Evolutionary conservation across 2,329 filamentous ascomycete genomes (phyloP).

Genomic region (Ceratocystis cubensis): DNA sequence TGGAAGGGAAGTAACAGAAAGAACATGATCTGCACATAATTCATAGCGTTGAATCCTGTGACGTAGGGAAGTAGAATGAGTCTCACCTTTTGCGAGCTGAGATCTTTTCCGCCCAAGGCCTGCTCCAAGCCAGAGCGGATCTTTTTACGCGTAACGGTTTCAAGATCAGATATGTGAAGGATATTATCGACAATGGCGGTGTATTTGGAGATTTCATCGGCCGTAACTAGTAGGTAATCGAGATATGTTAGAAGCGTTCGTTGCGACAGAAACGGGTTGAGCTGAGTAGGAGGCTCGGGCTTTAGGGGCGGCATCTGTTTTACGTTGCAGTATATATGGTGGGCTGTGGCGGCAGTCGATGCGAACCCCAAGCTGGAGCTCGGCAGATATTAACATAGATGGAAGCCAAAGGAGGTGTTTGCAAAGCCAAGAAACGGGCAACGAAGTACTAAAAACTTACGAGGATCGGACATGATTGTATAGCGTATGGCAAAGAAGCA

Average conservation of each 20-base stretch:
- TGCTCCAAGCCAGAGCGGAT: conserved; percentile 45
- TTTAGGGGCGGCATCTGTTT: neutral
- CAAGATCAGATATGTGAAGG: conserved; percentile 44
- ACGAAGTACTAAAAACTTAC: conserved; percentile 12
- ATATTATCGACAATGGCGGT: conserved; percentile 49
- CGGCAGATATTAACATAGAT: neutral
- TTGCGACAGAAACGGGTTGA: neutral
- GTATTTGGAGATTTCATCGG: conserved; percentile 40
- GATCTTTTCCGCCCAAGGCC: conserved; percentile 43
- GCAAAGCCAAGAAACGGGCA: neutral
- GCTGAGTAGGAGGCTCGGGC: neutral
- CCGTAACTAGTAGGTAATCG: conserved; percentile 31
- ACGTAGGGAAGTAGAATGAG: conserved; percentile 7
- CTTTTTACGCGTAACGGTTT: conserved; percentile 52
- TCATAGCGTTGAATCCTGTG: neutral
- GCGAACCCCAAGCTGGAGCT: neutral
- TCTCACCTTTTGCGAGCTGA: conserved; percentile 46
- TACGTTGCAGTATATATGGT: neutral
- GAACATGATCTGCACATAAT: neutral
- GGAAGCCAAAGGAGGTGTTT: neutral
- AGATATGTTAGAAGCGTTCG: neutral
- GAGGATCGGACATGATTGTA: conserved; percentile 18
- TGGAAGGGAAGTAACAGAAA: neutral
- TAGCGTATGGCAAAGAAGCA: neutral
- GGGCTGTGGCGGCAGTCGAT: neutral